phyloP scores from a whole-genome alignment of 208 protist genomes.

The Endotrypanum monterogeii region DNA sequence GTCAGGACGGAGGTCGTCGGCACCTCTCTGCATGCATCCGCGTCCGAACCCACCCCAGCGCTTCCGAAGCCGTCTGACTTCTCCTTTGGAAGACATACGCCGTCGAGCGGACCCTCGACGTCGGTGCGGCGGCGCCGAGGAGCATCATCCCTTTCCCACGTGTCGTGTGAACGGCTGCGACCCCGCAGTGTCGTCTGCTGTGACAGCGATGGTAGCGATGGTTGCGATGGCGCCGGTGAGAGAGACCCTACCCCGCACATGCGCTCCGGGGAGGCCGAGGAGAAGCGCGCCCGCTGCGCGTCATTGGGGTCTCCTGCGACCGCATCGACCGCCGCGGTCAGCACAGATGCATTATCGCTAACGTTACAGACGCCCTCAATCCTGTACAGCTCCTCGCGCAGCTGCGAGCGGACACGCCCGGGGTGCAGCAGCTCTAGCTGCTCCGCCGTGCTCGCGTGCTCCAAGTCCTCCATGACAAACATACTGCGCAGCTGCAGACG shows the following conservation, averaged over 20 bases:
- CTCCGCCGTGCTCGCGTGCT: constrained; percentile 60
- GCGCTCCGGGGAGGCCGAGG: neutral
- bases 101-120: neutral
- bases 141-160: neutral
- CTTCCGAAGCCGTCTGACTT: neutral
- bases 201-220: neutral
- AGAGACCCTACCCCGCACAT: neutral
- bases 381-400: constrained; percentile 15
- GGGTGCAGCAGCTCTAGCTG: constrained; percentile 73
- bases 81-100: neutral
- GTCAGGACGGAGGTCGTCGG: neutral
- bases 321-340: constrained; percentile 43
- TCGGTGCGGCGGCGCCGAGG: neutral
- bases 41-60: neutral
- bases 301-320: neutral
- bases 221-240: neutral
- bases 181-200: constrained; percentile 4
- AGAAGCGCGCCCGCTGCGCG: neutral
- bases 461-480: constrained; percentile 61
- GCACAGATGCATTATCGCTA: constrained; percentile 75
- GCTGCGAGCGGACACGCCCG: constrained; percentile 21
- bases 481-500: constrained; percentile 81
- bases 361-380: constrained; percentile 57
- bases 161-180: constrained; percentile 5
- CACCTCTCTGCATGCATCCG: neutral